Evolutionary conservation across 2,329 filamentous ascomycete genomes (phyloP).

Genomic region (Xylariaceae sp.): DNA sequence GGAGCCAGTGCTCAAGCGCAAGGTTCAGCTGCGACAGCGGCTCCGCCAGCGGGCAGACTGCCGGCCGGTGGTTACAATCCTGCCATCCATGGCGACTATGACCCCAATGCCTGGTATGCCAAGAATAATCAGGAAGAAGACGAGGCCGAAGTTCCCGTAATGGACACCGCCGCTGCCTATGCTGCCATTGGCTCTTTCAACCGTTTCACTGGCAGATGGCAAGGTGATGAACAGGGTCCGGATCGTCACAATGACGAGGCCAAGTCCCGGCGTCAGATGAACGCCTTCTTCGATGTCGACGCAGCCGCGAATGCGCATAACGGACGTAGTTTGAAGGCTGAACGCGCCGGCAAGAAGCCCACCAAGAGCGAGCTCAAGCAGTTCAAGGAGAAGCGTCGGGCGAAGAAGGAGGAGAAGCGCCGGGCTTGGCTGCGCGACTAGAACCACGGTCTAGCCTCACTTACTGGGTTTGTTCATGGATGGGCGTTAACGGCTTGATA

Average conservation of each 20-base stretch:
- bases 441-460: conserved; percentile 26
- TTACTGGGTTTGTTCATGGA: conserved; percentile 1
- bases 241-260: conserved; percentile 81
- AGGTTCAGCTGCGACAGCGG: conserved; percentile 26
- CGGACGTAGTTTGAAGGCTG: conserved; percentile 84
- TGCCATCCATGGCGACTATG: conserved; percentile 92
- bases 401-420: conserved; percentile 90
- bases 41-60: conserved; percentile 34
- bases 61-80: conserved; percentile 82
- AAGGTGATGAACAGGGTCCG: conserved; percentile 59
- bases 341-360: conserved; percentile 78
- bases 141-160: conserved; percentile 32
- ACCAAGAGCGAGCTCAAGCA: conserved; percentile 81
- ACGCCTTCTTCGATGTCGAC: conserved; percentile 93
- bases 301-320: conserved; percentile 87
- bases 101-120: conserved; percentile 93
- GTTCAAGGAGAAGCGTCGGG: conserved; percentile 83
- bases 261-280: conserved; percentile 83
- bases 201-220: conserved; percentile 80
- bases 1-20: conserved; percentile 25
- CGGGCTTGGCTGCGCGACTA: conserved; percentile 85
- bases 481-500: conserved; percentile 15
- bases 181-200: conserved; percentile 75
- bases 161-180: conserved; percentile 46
- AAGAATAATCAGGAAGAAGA: conserved; percentile 43